phyloP scores from a whole-genome alignment of 2,329 filamentous ascomycete genomes.

The Volutella citrinella region DNA sequence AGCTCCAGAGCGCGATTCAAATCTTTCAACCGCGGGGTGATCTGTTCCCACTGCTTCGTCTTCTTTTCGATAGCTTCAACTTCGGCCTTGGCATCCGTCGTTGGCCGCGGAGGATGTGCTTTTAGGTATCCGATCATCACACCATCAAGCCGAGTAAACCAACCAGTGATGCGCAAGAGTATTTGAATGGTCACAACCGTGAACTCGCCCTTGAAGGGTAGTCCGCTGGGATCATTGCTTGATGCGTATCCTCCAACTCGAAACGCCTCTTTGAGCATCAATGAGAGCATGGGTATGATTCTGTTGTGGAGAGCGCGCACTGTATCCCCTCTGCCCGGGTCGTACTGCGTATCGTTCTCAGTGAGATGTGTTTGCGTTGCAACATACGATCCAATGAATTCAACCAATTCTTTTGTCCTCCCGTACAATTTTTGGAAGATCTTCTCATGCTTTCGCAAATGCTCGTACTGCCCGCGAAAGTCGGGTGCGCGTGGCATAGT shows the following conservation, averaged over 20 bases:
- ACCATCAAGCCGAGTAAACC: constrained; percentile 14
- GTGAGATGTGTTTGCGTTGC: too few relatives aligned
- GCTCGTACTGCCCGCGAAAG: constrained; percentile 12
- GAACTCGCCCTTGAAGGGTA: constrained; percentile 14
- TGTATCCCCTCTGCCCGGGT: constrained; percentile 7
- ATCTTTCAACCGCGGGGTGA: constrained; percentile 1
- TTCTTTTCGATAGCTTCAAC: neutral
- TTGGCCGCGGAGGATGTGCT: constrained; percentile 5
- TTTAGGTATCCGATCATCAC: constrained; percentile 10
- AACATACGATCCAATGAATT: constrained; percentile 6
- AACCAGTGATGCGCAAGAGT: constrained; percentile 13
- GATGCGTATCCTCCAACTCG: constrained; percentile 11
- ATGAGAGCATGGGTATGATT: constrained; percentile 25
- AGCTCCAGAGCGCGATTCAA: constrained; percentile 6
- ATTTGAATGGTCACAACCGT: constrained; percentile 14
- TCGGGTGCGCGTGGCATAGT: constrained; percentile 11
- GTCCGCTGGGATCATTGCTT: neutral
- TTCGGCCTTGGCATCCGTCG: neutral
- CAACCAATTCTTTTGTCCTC: constrained; percentile 9
- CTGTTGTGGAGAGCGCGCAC: constrained; percentile 11
- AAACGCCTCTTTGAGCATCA: constrained; percentile 20
- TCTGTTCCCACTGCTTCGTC: constrained; percentile 4
- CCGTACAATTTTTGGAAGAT: constrained; percentile 7
- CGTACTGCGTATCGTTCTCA: neutral
- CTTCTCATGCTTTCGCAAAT: constrained; percentile 8